Base-by-base conservation (phyloP, 2,329 filamentous ascomycete genomes). In the Mollisiaceae sp. region DNA sequence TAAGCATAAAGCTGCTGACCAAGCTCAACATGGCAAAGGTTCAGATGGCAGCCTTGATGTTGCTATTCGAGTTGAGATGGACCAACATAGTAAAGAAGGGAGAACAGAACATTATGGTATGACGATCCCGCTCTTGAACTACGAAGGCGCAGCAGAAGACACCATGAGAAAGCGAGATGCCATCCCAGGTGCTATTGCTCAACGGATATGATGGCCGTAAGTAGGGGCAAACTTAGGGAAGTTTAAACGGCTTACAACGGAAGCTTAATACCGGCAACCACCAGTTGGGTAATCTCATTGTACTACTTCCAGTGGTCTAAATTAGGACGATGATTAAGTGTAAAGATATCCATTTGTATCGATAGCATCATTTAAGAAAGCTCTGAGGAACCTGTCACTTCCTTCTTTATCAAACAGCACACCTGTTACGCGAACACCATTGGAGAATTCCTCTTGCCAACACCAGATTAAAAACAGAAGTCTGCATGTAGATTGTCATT, bases 51-150 rank as follows among this genome's bases (percentile, higher is more conserved):
- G 86, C 11, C 83, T 99, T 4, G 93, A 97, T 72, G 88, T 98
- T 59, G 89, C 89, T 63, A 87, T 99, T 72, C 91, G 93, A 64
- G 89, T 97, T 69, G 95, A 99, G 79, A 88, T 94, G 68, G 89
- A 94, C 76, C 92, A 97, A 75, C 89, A 90, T 72, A 89, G 98
- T 76, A 87, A 88, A 2, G 83, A 91, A 41, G 95, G 95, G 43
- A 87, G 86, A 70, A 98, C 95, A 0, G 84, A 89, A 67, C 86
- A 89, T 15, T 99, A 99, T 75, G 91, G 94, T 11, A 81, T 99
- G 57, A 89, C 93, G 1, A 88, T 99, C n/a, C 95, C 95, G 14
- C 38, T 57, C 6, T 61, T 77, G 59, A 58, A 55, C n/a, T 73
- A 73, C 64, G 50, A 60, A 18, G 70, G 66, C 11, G 64, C 67